Evolutionary conservation across 2,329 filamentous ascomycete genomes (phyloP), one percentile per base, ranked within the genome.

Genomic region (Neoascochyta sp.): DNA sequence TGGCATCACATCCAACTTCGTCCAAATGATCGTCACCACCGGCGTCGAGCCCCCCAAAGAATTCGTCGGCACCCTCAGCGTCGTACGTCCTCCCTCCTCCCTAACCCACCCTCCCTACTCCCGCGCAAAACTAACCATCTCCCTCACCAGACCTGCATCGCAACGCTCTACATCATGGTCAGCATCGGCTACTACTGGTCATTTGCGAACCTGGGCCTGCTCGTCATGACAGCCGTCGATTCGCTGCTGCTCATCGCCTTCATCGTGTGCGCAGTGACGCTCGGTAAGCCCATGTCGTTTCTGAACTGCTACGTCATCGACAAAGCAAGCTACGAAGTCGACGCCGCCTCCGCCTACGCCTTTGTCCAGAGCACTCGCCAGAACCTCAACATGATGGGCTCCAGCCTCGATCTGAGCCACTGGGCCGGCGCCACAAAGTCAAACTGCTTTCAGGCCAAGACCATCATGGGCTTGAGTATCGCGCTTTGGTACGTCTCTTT

Each of bases 391-490:
- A 67, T 67, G 26, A 60, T 69, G 27, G 70, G 69, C n/a, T 67
- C 67, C 5, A 68, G 59, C 22, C 54, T 79, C 32, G 65, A 68
- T 12, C 67, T 78, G 37, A 52, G 54, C 9, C 62, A 68, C 34
- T 81, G 75, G 74, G 75, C 77, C 24, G 75, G 75, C n/a, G 70
- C 73, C 7, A 78, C 70, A 9, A 74, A 71, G 56, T 54, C 74
- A 11, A 83, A 84, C 32, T 95, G 89, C 68, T 79, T 81, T 53
- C 80, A 92, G 69, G 80, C 88, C 61, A 93, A 94, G 73, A 78
- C 83, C 10, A 77, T 92, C 45, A 95, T 88, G 89, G 88, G 87
- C 1, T 65, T 95, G 38, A 77, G 79, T 60, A 89, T 95, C 62
- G 80, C 80, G 4, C 74, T 93, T 27, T 87, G 75, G 75, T 78